A percentile compares a stretch with the other conserved stretches of the same genome.
phyloP scores from a whole-genome alignment of 2,329 filamentous ascomycete genomes.

The Colletotrichum orchidophilum region DNA sequence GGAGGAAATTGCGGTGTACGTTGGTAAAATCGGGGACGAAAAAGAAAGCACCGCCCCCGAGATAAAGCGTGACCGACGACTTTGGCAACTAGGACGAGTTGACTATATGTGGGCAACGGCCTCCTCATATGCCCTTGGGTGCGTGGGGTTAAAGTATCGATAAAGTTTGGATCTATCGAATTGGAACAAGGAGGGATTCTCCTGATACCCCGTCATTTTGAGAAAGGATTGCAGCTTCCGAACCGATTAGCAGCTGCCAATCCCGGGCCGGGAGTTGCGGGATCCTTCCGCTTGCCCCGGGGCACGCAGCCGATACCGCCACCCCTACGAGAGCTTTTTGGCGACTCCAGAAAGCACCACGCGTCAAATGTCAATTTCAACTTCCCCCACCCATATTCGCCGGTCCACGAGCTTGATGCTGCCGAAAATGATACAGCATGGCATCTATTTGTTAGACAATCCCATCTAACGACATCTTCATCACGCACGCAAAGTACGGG shows the following conservation, averaged over 20 bases:
- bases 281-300: conserved; percentile 21
- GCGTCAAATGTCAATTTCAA: neutral
- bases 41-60: neutral
- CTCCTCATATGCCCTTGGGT: neutral
- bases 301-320: neutral
- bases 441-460: neutral
- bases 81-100: neutral
- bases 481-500: neutral
- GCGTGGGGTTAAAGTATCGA: neutral
- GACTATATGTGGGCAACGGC: neutral
- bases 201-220: neutral
- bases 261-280: conserved; percentile 14
- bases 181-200: neutral
- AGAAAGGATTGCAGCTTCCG: neutral
- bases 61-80: neutral
- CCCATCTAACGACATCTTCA: neutral
- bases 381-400: conserved; percentile 23
- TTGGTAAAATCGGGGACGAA: neutral
- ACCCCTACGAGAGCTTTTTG: neutral
- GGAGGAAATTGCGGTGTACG: neutral
- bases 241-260: conserved; percentile 14
- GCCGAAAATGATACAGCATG: neutral
- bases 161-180: neutral
- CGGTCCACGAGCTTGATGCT: neutral
- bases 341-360: neutral